A percentile compares a stretch with the other conserved stretches of the same genome.
phyloP scores from a whole-genome alignment of 306 rosid genomes.

The Acacia acuminata region DNA sequence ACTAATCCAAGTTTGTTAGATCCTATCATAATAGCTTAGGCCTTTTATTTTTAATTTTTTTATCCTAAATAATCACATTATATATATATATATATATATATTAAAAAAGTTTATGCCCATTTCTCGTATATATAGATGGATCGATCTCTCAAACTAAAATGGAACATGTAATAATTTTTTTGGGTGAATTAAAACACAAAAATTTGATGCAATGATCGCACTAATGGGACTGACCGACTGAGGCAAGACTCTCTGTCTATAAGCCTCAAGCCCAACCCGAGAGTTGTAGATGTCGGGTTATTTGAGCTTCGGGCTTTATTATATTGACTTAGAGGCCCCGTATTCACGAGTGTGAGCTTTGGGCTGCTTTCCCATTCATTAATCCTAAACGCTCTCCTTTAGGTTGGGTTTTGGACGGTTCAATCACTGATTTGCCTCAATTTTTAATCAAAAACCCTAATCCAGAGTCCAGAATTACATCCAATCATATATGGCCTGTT shows the following conservation, averaged over 20 bases:
- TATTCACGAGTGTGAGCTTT: not conserved
- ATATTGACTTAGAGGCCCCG: not conserved
- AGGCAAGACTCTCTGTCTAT: not conserved
- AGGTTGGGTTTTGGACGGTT: not conserved
- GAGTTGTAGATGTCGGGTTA: no score
- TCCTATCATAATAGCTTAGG: no score
- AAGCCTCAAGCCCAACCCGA: not conserved
- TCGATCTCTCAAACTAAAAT: no score
- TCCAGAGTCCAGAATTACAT: not conserved
- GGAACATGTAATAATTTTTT: no score
- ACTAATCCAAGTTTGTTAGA: no score
- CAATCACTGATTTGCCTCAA: not conserved
- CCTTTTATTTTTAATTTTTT: no score
- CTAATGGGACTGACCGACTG: not conserved
- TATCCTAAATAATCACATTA: no score
- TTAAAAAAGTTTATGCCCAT: no score
- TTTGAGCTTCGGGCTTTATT: not conserved
- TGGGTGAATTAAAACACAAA: no score
- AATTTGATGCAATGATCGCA: not conserved
- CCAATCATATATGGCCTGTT: no score
- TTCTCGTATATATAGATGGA: no score
- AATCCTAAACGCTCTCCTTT: not conserved
- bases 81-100: no score
- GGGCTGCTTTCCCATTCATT: not conserved
- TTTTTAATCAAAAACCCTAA: not conserved